Conservation (phyloP, 495 filamentous ascomycete species). For the Aspergillus leporis region DNA sequence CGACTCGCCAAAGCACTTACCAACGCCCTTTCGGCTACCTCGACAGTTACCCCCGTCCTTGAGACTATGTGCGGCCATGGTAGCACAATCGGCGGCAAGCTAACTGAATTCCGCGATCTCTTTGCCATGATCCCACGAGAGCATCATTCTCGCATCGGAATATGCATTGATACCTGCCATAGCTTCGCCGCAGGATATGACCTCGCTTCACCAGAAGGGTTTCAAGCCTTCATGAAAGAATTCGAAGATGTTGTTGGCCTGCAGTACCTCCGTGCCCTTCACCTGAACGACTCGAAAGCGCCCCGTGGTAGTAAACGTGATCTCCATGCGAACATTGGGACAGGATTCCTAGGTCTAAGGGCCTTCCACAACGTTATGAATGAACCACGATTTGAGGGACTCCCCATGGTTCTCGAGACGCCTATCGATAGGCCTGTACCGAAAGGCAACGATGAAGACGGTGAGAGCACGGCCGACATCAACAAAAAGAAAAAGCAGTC, state of each 20-base stretch:
- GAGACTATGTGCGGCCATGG: slow-evolving; percentile 95
- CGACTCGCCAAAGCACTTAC: slow-evolving; percentile 81
- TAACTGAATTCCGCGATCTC: slow-evolving; percentile 83
- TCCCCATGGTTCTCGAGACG: slow-evolving; percentile 94
- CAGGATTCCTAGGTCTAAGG: slow-evolving; percentile 84
- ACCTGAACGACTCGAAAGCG: slow-evolving; percentile 93
- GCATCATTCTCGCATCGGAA: slow-evolving; percentile 84
- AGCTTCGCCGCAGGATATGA: slow-evolving; percentile 93
- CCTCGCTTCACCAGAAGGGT: slow-evolving; percentile 72
- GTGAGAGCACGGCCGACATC: slow-evolving; percentile 23
- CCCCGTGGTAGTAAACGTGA: slow-evolving; percentile 77
- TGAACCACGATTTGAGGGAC: slow-evolving; percentile 66
- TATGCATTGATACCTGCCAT: slow-evolving; percentile 97
- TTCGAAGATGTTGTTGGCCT: slow-evolving; percentile 82
- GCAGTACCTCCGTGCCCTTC: slow-evolving; percentile 78
- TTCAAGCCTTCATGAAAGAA: slow-evolving; percentile 65
- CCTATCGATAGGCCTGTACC: slow-evolving; percentile 67
- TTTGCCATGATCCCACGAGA: slow-evolving; percentile 65
- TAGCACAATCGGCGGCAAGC: slow-evolving; percentile 81
- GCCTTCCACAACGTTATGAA: slow-evolving; percentile 94
- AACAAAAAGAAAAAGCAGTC: slow-evolving; percentile 28
- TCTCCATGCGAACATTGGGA: slow-evolving; percentile 91
- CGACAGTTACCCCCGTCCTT: slow-evolving; percentile 74
- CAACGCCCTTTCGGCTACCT: slow-evolving; percentile 72
- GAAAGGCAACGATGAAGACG: slow-evolving; percentile 17